Conservation (phyloP, 2,329 filamentous ascomycete genomes). For the Pseudopyricularia cyperi region DNA sequence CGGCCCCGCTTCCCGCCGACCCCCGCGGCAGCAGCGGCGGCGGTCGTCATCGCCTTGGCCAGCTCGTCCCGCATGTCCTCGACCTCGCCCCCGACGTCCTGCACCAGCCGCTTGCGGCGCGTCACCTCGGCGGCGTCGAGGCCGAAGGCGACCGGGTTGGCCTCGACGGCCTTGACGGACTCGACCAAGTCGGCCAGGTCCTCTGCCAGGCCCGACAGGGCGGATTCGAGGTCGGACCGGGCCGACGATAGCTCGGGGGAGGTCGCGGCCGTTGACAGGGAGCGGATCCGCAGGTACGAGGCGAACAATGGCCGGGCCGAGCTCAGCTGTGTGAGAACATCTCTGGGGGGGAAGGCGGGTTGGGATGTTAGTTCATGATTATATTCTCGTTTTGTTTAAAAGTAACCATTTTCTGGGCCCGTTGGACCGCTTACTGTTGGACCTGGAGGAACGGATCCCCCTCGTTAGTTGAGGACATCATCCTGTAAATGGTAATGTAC, state of each 20-base stretch:
- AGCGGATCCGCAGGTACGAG: slow-evolving; percentile 91
- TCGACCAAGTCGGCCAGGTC: slow-evolving; percentile 83
- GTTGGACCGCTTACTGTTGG: slow-evolving; percentile 41
- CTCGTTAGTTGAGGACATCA: slow-evolving; percentile 57
- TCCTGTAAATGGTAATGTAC: slow-evolving; percentile 19
- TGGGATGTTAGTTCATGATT: too few relatives aligned
- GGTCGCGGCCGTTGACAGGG: slow-evolving; percentile 55
- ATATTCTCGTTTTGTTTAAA: too few relatives aligned
- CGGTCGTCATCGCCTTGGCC: slow-evolving; percentile 38
- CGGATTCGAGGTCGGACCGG: slow-evolving; percentile 51
- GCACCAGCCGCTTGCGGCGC: slow-evolving; percentile 68
- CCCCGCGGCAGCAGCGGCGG: slow-evolving; percentile 13
- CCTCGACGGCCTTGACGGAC: slow-evolving; percentile 77
- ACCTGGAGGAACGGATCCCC: slow-evolving; percentile 62
- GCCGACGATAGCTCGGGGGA: slow-evolving; percentile 80
- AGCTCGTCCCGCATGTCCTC: slow-evolving; percentile 83
- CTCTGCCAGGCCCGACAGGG: slow-evolving; percentile 58
- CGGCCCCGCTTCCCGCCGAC: slow-evolving; percentile 18
- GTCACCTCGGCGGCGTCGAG: slow-evolving; percentile 71
- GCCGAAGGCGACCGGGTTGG: slow-evolving; percentile 76
- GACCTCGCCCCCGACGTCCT: slow-evolving; percentile 79
- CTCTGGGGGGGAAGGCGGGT: slow-evolving; percentile 36
- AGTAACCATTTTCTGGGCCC: neutral
- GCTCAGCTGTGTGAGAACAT: slow-evolving; percentile 74
- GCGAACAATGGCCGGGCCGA: slow-evolving; percentile 77